Base-by-base conservation (phyloP, 1,139 yeast genomes). In the Pichia sp. region DNA sequence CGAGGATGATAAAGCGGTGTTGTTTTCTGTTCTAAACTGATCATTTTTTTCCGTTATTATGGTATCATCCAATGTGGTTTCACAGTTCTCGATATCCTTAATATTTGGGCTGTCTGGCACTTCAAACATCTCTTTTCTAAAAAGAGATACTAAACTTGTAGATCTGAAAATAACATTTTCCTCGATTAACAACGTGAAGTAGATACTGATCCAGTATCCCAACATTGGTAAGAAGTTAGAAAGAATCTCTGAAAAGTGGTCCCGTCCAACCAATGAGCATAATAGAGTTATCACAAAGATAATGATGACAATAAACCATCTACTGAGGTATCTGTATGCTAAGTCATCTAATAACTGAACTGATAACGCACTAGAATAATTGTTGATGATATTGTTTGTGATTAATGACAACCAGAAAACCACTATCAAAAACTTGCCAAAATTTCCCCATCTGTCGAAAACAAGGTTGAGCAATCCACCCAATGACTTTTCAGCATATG, bases 181-280 rank as follows among this genome's bases (percentile, higher is more conserved):
- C 64, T 88, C 92, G 2, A 88, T 59, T 48, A 90, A 70, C 52
- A 90, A 71, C 31, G 82, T 80, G 64, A 87, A 82, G 70, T 90
- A 90, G 74, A 90, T 88, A 53, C 93, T 83, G 53, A 88, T 80
- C 97, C 97, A 90, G 72, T 90, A 90, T 0, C 96, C 96, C 58
- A 90, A 81, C 97, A 90, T 90, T 8, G 97, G 97, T 62, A 90
- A 75, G 73, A 90, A 90, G 66, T 90, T 90, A n/a, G 90, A 82
- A 65, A 90, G 74, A 59, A 90, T 89, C 4, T 83, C 77, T 48
- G 90, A 78, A 67, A 90, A 87, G 63, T 84, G 82, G 68, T 87
- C 75, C 64, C 89, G 78, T 10, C 97, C 97, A 11, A 82, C 93
- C 53, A 86, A 67, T 1, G 93, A 85, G 67, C 87, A 79, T 1